phyloP scores from a whole-genome alignment of 2,329 filamentous ascomycete species.

The Simplicillium sp. region DNA sequence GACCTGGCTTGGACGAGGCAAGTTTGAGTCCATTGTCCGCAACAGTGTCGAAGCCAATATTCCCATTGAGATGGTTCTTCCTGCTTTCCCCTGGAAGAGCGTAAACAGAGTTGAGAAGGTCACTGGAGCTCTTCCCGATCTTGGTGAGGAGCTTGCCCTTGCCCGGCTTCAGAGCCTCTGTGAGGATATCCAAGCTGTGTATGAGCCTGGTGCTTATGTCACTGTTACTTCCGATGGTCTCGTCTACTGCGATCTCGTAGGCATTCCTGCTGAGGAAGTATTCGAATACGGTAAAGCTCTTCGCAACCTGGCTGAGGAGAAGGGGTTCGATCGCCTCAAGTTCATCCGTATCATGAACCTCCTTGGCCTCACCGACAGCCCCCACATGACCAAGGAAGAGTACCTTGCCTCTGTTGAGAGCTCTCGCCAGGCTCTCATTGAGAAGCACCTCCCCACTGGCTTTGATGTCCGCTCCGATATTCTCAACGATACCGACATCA shows the following conservation, averaged over 20 bases:
- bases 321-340: constrained; percentile 19
- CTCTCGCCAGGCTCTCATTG: no score
- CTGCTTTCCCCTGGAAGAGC: constrained; percentile 13
- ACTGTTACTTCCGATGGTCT: constrained; percentile 32
- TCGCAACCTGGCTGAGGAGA: constrained; percentile 22
- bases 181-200: constrained; percentile 24
- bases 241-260: constrained; percentile 30
- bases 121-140: constrained; percentile 25
- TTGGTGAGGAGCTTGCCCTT: constrained; percentile 31
- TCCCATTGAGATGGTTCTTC: constrained; percentile 6
- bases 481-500: constrained; percentile 10
- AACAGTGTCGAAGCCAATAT: no score
- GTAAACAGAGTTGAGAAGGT: constrained; percentile 19
- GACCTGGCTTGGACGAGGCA: no score
- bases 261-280: constrained; percentile 27
- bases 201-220: constrained; percentile 27
- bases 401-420: no score
- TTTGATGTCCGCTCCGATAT: constrained; percentile 7
- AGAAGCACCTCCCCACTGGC: no score
- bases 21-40: no score
- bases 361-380: constrained; percentile 12
- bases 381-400: not conserved
- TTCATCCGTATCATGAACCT: constrained; percentile 27
- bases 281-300: constrained; percentile 28
- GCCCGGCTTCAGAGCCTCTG: constrained; percentile 27